Evolutionary conservation across 2,329 filamentous ascomycete genomes (phyloP).

Genomic region (Colletotrichum navitas): DNA sequence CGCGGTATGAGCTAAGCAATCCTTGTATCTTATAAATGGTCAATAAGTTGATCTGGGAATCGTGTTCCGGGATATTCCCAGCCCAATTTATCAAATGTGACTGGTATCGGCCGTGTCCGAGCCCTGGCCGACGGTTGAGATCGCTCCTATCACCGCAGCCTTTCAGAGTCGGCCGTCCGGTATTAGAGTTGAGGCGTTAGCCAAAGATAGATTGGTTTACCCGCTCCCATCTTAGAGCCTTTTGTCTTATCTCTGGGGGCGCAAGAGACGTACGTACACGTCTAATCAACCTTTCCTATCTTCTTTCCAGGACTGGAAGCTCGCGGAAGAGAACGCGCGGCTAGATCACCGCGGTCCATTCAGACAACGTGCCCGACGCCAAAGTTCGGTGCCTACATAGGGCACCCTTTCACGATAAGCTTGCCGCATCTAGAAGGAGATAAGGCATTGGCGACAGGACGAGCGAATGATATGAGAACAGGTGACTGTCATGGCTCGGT

Average conservation of each 20-base stretch:
- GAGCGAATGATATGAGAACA: neutral
- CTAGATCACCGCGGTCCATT: neutral
- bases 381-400: neutral
- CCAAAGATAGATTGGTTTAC: too few species aligned
- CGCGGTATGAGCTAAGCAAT: neutral
- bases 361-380: neutral
- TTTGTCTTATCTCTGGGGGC: neutral
- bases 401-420: neutral
- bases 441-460: neutral
- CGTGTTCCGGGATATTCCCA: neutral
- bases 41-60: neutral
- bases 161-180: neutral
- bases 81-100: neutral
- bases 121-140: neutral
- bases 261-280: neutral
- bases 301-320: neutral
- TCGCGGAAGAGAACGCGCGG: neutral
- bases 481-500: neutral
- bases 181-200: too few species aligned
- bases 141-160: too few species aligned
- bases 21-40: neutral
- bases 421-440: neutral
- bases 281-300: neutral
- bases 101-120: conserved; percentile 9
- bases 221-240: neutral